A percentile compares a stretch with the other conserved stretches of the same genome.
phyloP scores from a whole-genome alignment of 805 yeast genomes.

The Spathaspora girioi region DNA sequence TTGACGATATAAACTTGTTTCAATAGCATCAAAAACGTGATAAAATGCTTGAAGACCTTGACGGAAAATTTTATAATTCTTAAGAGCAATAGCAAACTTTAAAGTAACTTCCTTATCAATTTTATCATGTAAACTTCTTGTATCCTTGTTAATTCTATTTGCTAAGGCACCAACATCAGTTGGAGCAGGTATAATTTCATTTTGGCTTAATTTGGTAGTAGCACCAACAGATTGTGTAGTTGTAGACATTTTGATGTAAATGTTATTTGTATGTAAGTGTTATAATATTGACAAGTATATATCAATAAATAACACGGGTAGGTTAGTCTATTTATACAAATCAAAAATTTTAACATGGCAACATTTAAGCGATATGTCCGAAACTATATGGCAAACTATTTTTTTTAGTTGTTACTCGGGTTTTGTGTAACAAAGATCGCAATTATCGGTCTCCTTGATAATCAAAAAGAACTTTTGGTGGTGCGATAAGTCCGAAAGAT shows the following conservation, averaged over 20 bases:
- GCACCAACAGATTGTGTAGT: conserved; percentile 19
- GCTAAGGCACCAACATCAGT: conserved; percentile 81
- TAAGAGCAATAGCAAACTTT: conserved; percentile 69
- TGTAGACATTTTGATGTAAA: conserved; percentile 9
- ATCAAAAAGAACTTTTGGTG: not conserved
- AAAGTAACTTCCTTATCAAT: conserved; percentile 67
- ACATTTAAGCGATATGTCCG: conserved; percentile 2
- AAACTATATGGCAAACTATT: not conserved
- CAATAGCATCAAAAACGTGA: conserved; percentile 66
- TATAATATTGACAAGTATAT: not conserved
- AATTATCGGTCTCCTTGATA: not conserved
- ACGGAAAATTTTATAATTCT: conserved; percentile 73
- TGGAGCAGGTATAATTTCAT: conserved; percentile 68
- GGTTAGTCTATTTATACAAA: not conserved
- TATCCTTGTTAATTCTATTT: conserved; percentile 72
- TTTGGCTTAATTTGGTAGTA: conserved; percentile 31
- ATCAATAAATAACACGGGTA: not conserved
- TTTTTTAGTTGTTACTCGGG: not conserved
- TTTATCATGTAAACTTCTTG: conserved; percentile 62
- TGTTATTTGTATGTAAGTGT: not conserved
- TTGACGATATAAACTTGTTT: conserved; percentile 46
- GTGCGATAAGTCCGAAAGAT: not conserved
- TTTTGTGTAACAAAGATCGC: not conserved
- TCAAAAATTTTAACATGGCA: not conserved
- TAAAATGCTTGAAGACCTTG: conserved; percentile 77